Evolutionary conservation across 495 filamentous ascomycete species (phyloP).

Genomic region (Trichoderma reesei): DNA sequence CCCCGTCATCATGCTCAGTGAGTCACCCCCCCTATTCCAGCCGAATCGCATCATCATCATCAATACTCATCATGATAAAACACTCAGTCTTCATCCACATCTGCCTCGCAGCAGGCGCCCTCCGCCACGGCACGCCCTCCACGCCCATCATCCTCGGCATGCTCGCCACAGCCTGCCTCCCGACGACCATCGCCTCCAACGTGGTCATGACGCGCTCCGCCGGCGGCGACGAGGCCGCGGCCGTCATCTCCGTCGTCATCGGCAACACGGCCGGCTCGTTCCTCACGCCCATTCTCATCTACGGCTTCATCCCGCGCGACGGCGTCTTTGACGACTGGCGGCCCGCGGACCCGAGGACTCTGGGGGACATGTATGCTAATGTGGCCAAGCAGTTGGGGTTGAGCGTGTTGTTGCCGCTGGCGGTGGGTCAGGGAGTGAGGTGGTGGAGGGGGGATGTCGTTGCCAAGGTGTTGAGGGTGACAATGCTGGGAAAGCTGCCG

Average conservation of each 20-base stretch:
- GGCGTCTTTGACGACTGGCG: constrained; percentile 36
- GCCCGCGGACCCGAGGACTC: constrained; percentile 29
- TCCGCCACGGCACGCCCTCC: constrained; percentile 30
- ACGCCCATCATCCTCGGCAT: constrained; percentile 44
- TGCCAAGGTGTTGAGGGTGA: constrained; percentile 24
- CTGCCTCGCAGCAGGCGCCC: constrained; percentile 36
- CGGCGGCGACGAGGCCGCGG: constrained; percentile 46
- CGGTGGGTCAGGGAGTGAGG: constrained; percentile 38
- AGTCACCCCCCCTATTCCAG: no score
- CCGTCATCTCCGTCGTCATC: constrained; percentile 44
- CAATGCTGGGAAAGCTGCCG: constrained; percentile 36
- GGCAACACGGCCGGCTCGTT: constrained; percentile 46
- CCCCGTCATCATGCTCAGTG: constrained; percentile 30
- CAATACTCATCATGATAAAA: not conserved
- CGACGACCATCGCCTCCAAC: constrained; percentile 49
- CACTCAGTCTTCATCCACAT: constrained; percentile 32
- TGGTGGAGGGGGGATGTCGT: constrained; percentile 39
- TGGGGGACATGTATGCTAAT: constrained; percentile 41
- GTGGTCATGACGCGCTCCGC: constrained; percentile 48
- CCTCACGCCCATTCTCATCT: constrained; percentile 42
- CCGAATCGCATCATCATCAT: no score
- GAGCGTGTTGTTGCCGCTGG: constrained; percentile 39
- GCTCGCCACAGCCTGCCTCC: constrained; percentile 46
- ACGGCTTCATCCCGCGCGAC: constrained; percentile 35
- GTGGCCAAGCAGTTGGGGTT: constrained; percentile 44